These are phyloP conservation scores for Bjerkandera adusta DNA, from an alignment of 1,284 basidiomycete genomes.

Conservation along the genomic window DNA sequence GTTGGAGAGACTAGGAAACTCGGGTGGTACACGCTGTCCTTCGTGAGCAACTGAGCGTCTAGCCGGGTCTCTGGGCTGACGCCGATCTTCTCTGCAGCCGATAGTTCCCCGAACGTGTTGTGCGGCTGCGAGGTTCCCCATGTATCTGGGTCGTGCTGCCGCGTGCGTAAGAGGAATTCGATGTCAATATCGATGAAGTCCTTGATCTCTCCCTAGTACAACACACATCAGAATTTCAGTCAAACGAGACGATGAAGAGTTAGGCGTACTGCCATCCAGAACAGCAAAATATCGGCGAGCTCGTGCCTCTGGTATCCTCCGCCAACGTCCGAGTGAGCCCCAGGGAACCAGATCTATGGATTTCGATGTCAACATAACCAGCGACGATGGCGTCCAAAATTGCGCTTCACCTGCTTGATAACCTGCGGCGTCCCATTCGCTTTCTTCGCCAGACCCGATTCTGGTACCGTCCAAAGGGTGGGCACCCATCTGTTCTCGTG, in stretches of 20 bases:
- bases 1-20: slow-evolving; percentile 7
- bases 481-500: slow-evolving; percentile 30
- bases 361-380: background rate
- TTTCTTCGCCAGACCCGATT: background rate
- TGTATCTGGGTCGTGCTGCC: no score
- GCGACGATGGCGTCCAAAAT: no score
- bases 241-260: background rate
- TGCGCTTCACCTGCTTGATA: background rate
- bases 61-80: slow-evolving; percentile 3
- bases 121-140: slow-evolving; percentile 19
- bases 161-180: slow-evolving; percentile 18
- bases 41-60: background rate
- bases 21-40: slow-evolving; percentile 1
- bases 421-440: background rate
- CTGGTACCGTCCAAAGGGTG: slow-evolving; percentile 22
- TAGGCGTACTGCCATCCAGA: slow-evolving; percentile 8
- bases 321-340: slow-evolving; percentile 7
- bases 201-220: slow-evolving; percentile 18
- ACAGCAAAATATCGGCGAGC: slow-evolving; percentile 6
- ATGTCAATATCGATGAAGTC: slow-evolving; percentile 21
- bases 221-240: background rate
- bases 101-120: slow-evolving; percentile 3
- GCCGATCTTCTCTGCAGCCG: background rate
- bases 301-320: slow-evolving; percentile 5
- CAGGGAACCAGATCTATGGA: slow-evolving; percentile 7